A percentile compares a stretch with the other conserved stretches of the same genome.
These are phyloP conservation scores for Neurospora tetraspora DNA, from an alignment of 495 filamentous ascomycete genomes.

Conservation along the genomic window DNA sequence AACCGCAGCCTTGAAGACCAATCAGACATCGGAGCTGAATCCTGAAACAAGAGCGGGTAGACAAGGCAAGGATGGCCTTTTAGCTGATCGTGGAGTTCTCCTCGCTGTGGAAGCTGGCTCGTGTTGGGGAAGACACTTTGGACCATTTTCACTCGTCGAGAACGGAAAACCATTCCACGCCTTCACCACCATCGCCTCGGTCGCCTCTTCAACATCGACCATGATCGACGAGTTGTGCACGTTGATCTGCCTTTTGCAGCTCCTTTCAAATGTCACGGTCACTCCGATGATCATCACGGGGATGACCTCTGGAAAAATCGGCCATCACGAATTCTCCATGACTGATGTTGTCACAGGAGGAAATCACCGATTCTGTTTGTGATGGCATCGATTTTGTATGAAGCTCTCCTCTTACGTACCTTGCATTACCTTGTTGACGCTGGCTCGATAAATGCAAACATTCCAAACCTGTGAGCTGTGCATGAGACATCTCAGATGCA, in stretches of 20 bases:
- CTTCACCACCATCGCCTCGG: neutral
- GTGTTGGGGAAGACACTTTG: neutral
- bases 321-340: neutral
- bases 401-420: no score
- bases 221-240: neutral
- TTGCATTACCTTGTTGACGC: neutral
- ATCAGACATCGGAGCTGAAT: neutral
- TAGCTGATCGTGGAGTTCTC: neutral
- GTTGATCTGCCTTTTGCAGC: neutral
- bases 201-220: neutral
- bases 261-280: neutral
- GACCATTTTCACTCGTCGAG: neutral
- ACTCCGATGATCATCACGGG: neutral
- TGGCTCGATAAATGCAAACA: neutral
- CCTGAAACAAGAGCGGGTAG: neutral
- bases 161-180: neutral
- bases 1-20: neutral
- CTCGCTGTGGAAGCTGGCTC: neutral
- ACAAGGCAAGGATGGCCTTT: neutral
- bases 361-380: neutral
- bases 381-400: neutral
- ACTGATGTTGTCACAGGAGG: neutral
- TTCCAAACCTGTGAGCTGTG: neutral
- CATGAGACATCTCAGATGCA: neutral
- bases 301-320: neutral